Conservation (phyloP, 2,329 filamentous ascomycete species). For the Thielaviopsis punctulata region DNA sequence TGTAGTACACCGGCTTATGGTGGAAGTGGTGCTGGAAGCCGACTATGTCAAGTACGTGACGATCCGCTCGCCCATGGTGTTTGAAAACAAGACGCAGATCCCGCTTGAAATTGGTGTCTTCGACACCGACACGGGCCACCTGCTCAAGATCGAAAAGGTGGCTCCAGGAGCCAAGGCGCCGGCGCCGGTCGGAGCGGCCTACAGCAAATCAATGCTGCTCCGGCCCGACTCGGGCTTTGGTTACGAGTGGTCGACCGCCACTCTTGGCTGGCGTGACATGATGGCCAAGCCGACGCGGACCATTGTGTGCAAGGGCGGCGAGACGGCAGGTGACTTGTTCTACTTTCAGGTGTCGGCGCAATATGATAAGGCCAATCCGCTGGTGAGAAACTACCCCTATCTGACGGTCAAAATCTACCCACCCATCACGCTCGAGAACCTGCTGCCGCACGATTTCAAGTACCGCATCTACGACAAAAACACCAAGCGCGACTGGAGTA, state of each 20-base stretch:
- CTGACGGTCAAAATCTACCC: constrained; percentile 88
- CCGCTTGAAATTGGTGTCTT: constrained; percentile 87
- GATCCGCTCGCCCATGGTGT: constrained; percentile 72
- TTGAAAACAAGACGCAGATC: constrained; percentile 95
- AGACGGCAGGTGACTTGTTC: constrained; percentile 76
- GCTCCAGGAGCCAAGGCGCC: constrained; percentile 78
- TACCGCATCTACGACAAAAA: constrained; percentile 98
- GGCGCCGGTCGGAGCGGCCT: constrained; percentile 81
- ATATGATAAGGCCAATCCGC: constrained; percentile 67
- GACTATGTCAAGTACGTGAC: constrained; percentile 99
- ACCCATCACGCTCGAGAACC: constrained; percentile 83
- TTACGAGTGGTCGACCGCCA: constrained; percentile 84
- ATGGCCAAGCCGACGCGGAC: constrained; percentile 71
- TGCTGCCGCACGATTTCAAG: constrained; percentile 96
- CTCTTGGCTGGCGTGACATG: constrained; percentile 83
- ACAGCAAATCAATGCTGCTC: constrained; percentile 71
- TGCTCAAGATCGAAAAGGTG: constrained; percentile 97
- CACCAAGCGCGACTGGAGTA: constrained; percentile 97
- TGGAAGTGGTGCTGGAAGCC: constrained; percentile 75
- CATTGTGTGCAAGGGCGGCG: constrained; percentile 76
- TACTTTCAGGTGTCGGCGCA: constrained; percentile 90
- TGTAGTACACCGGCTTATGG: constrained; percentile 73
- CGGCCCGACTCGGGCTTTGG: constrained; percentile 92
- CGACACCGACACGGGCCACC: constrained; percentile 68
- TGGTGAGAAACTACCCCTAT: constrained; percentile 73